Conservation (phyloP, 768 basidiomycete genomes). For the Goffeauzyma gilvescens region DNA sequence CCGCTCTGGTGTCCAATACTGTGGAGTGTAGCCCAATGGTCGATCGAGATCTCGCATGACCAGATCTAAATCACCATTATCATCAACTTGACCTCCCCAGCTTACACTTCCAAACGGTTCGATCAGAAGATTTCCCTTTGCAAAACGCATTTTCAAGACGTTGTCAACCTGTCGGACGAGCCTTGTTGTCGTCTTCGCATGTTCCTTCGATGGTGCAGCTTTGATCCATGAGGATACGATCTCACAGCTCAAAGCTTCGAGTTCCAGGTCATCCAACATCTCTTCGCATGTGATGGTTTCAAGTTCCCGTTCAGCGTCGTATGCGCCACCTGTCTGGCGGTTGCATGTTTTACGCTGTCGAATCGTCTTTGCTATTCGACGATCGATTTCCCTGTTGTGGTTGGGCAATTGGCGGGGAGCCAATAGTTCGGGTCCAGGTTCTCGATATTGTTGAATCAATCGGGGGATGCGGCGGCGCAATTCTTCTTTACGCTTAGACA, state of each 20-base stretch:
- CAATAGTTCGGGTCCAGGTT: too few relatives aligned
- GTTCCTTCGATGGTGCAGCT: not conserved
- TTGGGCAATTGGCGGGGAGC: too few relatives aligned
- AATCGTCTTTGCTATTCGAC: too few relatives aligned
- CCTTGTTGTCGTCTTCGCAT: conserved; percentile 1
- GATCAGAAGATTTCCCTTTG: conserved; percentile 16
- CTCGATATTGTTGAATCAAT: not conserved
- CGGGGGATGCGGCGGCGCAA: too few relatives aligned
- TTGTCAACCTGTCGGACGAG: conserved; percentile 6
- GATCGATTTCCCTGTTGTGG: too few relatives aligned
- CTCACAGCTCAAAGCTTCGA: not conserved
- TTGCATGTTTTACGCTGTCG: too few relatives aligned
- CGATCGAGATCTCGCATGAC: conserved; percentile 20
- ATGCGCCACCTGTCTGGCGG: too few relatives aligned
- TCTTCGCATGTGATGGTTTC: too few relatives aligned
- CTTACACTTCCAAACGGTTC: conserved; percentile 30
- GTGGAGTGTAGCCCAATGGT: conserved; percentile 19
- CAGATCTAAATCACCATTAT: conserved; percentile 26
- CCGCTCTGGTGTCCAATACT: conserved; percentile 5
- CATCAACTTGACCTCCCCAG: conserved; percentile 29
- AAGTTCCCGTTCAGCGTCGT: too few relatives aligned
- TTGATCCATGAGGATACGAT: conserved; percentile 3
- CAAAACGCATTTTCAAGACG: conserved; percentile 1
- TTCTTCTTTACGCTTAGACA: too few relatives aligned
- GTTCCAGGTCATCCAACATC: not conserved